These are phyloP conservation scores for Neofusicoccum parvum DNA, from an alignment of 2,329 filamentous ascomycete species.

Conservation along the genomic window DNA sequence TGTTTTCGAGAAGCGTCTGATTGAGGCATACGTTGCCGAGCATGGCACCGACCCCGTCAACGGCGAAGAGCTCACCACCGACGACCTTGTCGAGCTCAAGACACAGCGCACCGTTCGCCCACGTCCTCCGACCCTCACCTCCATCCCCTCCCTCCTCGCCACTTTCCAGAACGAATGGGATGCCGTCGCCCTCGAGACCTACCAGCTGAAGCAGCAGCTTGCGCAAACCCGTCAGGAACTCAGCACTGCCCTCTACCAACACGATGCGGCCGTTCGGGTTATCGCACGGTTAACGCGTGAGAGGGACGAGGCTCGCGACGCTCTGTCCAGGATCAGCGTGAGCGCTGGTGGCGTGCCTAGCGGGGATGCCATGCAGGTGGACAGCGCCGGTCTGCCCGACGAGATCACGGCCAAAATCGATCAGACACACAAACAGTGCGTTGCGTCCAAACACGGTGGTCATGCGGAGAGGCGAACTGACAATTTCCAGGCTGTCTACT, in stretches of 20 bases:
- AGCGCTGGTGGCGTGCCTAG: conserved; percentile 56
- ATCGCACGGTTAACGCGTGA: conserved; percentile 90
- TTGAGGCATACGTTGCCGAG: conserved; percentile 92
- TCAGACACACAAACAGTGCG: conserved; percentile 76
- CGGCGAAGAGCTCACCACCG: conserved; percentile 77
- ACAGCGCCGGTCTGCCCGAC: conserved; percentile 75
- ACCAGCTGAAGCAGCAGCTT: conserved; percentile 86
- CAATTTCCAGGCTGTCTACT: conserved; percentile 69
- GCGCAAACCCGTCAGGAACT: conserved; percentile 90
- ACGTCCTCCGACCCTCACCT: conserved; percentile 89
- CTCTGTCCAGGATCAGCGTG: conserved; percentile 82
- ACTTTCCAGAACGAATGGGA: conserved; percentile 99
- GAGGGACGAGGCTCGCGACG: conserved; percentile 87
- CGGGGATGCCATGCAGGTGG: conserved; percentile 91
- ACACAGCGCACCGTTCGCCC: conserved; percentile 81
- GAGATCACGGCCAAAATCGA: conserved; percentile 73
- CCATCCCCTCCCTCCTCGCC: conserved; percentile 89
- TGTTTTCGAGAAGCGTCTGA: conserved; percentile 91
- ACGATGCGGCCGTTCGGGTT: conserved; percentile 94
- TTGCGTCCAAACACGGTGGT: conserved; percentile 25
- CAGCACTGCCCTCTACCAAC: conserved; percentile 90
- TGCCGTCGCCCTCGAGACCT: conserved; percentile 85
- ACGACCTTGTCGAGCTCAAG: conserved; percentile 88
- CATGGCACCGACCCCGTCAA: conserved; percentile 91
- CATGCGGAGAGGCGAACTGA: conserved; percentile 27